Evolutionary conservation across 768 basidiomycete genomes (phyloP), one percentile per base, ranked within the genome.

Genomic region (Lactarius trivialis): DNA sequence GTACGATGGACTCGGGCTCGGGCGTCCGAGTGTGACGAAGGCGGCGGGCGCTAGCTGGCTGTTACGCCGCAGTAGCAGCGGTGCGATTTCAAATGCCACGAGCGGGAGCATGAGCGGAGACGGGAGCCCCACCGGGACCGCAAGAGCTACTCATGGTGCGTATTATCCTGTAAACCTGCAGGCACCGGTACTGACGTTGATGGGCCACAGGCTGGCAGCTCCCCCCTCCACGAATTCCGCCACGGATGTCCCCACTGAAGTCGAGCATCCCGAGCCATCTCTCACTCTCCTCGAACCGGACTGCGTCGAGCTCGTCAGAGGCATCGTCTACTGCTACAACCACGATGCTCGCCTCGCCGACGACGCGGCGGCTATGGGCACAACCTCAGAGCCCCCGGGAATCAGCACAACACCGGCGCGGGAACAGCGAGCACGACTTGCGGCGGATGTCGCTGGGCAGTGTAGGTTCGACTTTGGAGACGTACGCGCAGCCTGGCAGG

Each of bases 31-130:
- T n/a, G 65, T 59, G 37, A 65, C 67, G 15, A 69, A 70, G 43
- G 59, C 58, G 1, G 65, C 65, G 5, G 77, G 81, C 32, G 76
- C 81, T 52, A 77, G 80, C 43, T 86, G 84, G 83, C 70, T 91
- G 33, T 82, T 87, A 80, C 81, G 90, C 14, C 78, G 90, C 64
- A 90, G 85, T 60, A 91, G 89, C 69, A 91, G 89, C 66, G 89
- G 89, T 15, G 86, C 87, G 1, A 89, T 90, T 68, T 91, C 89
- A 12, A 86, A 30, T 51, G 21, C 65, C 4, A 58, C 56, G 48
- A 60, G 83, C 65, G 83, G 87, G 21, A 88, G 88, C 28, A 32
- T 56, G 26, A 79, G 64, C 78, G 28, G 75, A 77, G 17, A 83
- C 81, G 33, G 76, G 81, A 39, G 73, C 76, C 50, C 82, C 77